Percentiles rank a stretch among this genome's conserved stretches.
These are phyloP conservation scores for Zymoseptoria tritici DNA, from an alignment of 2,329 filamentous ascomycete species.

Conservation along the genomic window DNA sequence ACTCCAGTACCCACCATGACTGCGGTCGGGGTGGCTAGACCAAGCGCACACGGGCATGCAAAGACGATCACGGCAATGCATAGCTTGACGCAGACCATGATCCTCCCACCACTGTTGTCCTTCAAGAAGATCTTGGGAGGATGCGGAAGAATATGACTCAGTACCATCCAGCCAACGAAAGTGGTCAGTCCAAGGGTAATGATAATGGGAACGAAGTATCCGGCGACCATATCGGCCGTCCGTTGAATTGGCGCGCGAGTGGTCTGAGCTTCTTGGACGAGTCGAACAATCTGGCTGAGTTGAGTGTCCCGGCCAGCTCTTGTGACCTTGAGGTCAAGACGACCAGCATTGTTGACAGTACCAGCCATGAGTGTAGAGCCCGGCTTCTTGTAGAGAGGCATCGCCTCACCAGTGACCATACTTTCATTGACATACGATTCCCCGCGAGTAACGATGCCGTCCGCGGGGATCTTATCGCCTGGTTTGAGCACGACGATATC, in stretches of 20 bases:
- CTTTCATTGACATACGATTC: slow-evolving; percentile 95
- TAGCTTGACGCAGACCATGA: slow-evolving; percentile 95
- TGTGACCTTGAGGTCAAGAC: slow-evolving; percentile 86
- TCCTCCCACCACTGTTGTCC: slow-evolving; percentile 73
- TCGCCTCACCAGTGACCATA: slow-evolving; percentile 96
- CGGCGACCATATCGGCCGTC: slow-evolving; percentile 81
- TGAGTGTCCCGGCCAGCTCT: slow-evolving; percentile 91
- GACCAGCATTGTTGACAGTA: slow-evolving; percentile 88
- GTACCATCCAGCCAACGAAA: slow-evolving; percentile 87
- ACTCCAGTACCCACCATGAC: slow-evolving; percentile 99
- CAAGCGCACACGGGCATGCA: slow-evolving; percentile 93
- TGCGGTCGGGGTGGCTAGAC: slow-evolving; percentile 87
- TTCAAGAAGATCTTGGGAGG: slow-evolving; percentile 85
- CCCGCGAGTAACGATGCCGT: slow-evolving; percentile 77
- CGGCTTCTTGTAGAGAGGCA: slow-evolving; percentile 84
- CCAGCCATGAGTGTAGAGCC: slow-evolving; percentile 78
- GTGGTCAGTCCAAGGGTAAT: slow-evolving; percentile 76
- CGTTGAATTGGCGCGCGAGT: slow-evolving; percentile 89
- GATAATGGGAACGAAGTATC: slow-evolving; percentile 89
- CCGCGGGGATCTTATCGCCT: slow-evolving; percentile 93
- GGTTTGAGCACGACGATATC: slow-evolving; percentile 90
- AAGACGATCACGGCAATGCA: slow-evolving; percentile 99
- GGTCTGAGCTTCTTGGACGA: slow-evolving; percentile 97
- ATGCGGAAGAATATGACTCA: slow-evolving; percentile 74
- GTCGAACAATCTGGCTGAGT: slow-evolving; percentile 92